Percentiles rank a stretch among this genome's conserved stretches.
Conservation (phyloP, 1,284 basidiomycete genomes). For the Peniophora sp. region DNA sequence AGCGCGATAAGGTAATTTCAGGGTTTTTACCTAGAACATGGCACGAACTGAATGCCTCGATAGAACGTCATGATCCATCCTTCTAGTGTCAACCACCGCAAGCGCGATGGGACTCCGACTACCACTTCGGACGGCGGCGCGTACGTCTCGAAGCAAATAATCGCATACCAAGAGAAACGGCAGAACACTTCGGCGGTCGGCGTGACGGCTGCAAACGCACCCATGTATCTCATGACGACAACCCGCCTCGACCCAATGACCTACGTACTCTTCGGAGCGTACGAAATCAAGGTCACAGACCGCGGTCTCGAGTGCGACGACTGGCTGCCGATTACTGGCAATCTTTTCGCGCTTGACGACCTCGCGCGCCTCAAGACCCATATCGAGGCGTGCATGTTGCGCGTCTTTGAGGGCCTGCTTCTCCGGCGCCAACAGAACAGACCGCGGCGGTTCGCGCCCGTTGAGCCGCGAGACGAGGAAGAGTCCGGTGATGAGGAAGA, state of each 20-base stretch:
- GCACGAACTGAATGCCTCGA: conserved; percentile 8
- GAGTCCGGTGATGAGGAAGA: conserved; percentile 57
- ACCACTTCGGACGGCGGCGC: conserved; percentile 22
- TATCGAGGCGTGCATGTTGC: conserved; percentile 82
- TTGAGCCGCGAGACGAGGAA: conserved; percentile 44
- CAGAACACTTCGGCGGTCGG: conserved; percentile 58
- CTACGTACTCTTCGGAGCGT: conserved; percentile 90
- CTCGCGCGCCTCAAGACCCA: conserved; percentile 77
- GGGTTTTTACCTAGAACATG: conserved; percentile 4
- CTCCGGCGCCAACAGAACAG: conserved; percentile 30
- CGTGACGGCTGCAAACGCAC: conserved; percentile 31
- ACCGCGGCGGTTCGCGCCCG: conserved; percentile 25
- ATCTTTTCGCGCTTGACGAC: conserved; percentile 74
- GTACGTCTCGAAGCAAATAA: conserved; percentile 59
- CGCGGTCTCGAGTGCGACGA: conserved; percentile 81
- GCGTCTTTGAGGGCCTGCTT: conserved; percentile 86
- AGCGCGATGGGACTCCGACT: conserved; percentile 37
- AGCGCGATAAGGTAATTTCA: conserved; percentile 79
- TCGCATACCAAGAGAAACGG: conserved; percentile 82
- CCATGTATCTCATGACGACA: conserved; percentile 74
- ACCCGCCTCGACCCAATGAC: conserved; percentile 86
- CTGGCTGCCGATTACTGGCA: conserved; percentile 85
- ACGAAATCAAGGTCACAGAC: conserved; percentile 61
- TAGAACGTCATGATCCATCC: conserved; percentile 76
- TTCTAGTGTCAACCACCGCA: conserved; percentile 81